Conservation (phyloP, 2,329 filamentous ascomycete species). For the Botrytis aclada region DNA sequence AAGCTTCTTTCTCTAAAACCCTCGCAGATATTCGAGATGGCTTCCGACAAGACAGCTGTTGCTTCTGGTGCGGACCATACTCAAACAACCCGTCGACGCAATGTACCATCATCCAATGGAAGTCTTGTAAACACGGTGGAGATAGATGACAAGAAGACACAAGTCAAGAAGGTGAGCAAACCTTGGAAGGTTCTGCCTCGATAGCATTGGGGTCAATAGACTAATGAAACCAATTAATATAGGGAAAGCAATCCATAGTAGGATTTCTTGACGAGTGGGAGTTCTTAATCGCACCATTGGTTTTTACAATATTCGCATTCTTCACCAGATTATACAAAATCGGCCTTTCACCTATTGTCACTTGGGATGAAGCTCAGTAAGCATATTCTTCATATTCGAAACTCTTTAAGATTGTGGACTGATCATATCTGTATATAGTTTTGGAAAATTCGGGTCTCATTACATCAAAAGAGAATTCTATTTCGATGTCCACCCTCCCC, state of each 20-base stretch:
- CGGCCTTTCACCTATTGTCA: slow-evolving; percentile 68
- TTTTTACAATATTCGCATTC: slow-evolving; percentile 60
- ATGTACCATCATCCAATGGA: slow-evolving; percentile 44
- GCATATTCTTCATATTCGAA: slow-evolving; percentile 38
- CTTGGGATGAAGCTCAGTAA: slow-evolving; percentile 75
- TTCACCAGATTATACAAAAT: slow-evolving; percentile 70
- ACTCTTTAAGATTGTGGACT: slow-evolving; percentile 33
- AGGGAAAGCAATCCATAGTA: slow-evolving; percentile 55
- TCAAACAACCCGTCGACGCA: slow-evolving; percentile 56
- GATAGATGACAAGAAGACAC: slow-evolving; percentile 59
- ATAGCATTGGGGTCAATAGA: slow-evolving; percentile 11
- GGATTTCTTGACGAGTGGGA: slow-evolving; percentile 63
- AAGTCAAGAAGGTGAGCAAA: slow-evolving; percentile 51
- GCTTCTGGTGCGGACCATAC: slow-evolving; percentile 57
- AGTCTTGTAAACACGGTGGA: slow-evolving; percentile 40
- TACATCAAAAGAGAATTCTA: slow-evolving; percentile 99
- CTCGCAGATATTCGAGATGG: slow-evolving; percentile 31
- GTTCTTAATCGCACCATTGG: slow-evolving; percentile 56
- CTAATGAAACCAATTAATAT: slow-evolving; percentile 28
- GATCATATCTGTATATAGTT: slow-evolving; percentile 48
- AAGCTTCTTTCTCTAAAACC: neutral
- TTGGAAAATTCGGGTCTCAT: slow-evolving; percentile 97
- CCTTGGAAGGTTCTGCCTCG: neutral
- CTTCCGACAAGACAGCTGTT: slow-evolving; percentile 49
- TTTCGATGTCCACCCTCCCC: slow-evolving; percentile 91